Base-by-base conservation (phyloP, 225 moss, liverwort and hornwort genomes). In the Physcomitrium patens region DNA sequence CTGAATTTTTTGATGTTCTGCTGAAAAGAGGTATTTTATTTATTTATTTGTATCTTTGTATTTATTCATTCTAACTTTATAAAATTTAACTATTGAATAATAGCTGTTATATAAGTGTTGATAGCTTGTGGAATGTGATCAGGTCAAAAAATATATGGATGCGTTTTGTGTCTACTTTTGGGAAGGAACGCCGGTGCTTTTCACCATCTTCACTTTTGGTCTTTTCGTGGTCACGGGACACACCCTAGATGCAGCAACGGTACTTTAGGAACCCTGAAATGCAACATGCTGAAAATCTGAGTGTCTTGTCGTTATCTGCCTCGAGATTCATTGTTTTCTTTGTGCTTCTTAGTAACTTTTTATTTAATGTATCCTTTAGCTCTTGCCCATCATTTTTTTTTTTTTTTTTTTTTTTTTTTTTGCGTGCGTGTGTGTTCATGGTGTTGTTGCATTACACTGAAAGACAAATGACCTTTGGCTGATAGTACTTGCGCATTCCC, bases 141-240 rank as follows among this genome's bases (percentile, higher is more conserved):
- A 96, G 96, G 83, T 87, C 50, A 86, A 76, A 56, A 94, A 93
- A 75, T 97, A 97, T 73, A 70, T 97, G 75, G 96, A 94, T 74
- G 96, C 96, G 16, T 93, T 90, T 68, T 94, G 92, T 77, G 96
- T 94, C 44, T 97, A 94, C 72, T 93, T 97, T 65, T 97, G 96
- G 94, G 87, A 89, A 43, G 94, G 91, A 77, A 94, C 96, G 56
- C 93, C 94, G 11, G 89, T 89, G 62, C 84, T 93, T 65, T 94
- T 97, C 67, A 93, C 92, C 61, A 83, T 97, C 65, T 94, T 92
- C 69, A 97, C 96, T 5, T 93, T 97, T 82, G 96, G 91, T 44
- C 84, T 97, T 44, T 94, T 77, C 77, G 93, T 93, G 65, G 47
- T 87, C 56, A 89, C 89, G 46, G 96, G 96, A 28, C 80, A 93